Base-by-base conservation (phyloP, 1,139 yeast genomes). In the Zygosaccharomyces sapae region DNA sequence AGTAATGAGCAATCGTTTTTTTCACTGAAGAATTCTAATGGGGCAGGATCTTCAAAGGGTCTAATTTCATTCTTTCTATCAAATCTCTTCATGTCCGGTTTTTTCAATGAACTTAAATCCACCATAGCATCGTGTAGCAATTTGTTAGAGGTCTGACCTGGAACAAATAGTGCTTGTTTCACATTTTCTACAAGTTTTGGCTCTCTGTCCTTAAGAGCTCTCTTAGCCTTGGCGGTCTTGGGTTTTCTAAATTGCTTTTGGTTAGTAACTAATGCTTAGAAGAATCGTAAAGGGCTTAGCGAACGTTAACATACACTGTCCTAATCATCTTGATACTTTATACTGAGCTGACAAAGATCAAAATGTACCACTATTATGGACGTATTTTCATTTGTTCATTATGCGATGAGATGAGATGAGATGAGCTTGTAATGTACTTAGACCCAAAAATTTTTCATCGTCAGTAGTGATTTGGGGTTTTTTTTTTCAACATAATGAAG, bases 211-310 rank as follows among this genome's bases (percentile, higher is more conserved):
- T 90, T 96, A 58, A 90, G 68, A 10, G 96, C 97, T 68, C 99
- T 81, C 73, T 94, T 94, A 47, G 97, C 80, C 65, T 98, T 88
- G 49, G 97, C 97, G 65, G 85, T 92, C 71, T 89, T 90, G 41
- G 99, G 97, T 55, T 85, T 83, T 29, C 73, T 70, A 6, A 10
- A 6, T 22, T 22, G 3, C n/a, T 20, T 24, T 7, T 33, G 3
- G 24, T 20, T 41, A 41, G 44, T 41, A 41, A 13, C 31, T 20
- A 41, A 33, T n/a, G 24, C 7, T 20, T 13, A 16, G 8, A 6
- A 5, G 25, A 22, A 22, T 5, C 9, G 7, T 22, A 22, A 22
- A 6, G 9, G 7, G 7, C 7, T 5, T 6, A 13, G 52, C 61
- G 41, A 57, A 58, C 6, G 8, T 29, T 7, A 13, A 38, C 41